Evolutionary conservation across 208 protist genomes (phyloP), one percentile per base, ranked within the genome.

Genomic region (Acanthamoeba lenticulata): DNA sequence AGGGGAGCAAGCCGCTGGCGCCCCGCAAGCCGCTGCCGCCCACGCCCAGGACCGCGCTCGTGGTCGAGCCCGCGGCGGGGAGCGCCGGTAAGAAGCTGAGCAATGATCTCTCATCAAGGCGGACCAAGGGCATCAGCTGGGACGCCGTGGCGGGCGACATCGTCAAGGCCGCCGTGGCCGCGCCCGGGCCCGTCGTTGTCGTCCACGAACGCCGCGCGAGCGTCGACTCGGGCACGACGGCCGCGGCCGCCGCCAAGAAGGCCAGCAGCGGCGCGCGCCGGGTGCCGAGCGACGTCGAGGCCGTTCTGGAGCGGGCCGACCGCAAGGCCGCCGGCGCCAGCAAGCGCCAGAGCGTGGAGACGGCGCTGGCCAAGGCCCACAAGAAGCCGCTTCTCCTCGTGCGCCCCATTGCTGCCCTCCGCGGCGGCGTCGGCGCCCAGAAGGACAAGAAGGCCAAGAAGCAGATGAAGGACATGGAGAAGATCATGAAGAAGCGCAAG

Each of bases 401-500:
- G 4, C 69, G 69, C 24, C 69, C 69, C n/a, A 29, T 29, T 21
- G 36, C 34, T 11, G 40, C 32, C 13, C 69, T 79, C 21, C 69
- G 69, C 40, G n/a, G 11, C n/a, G 65, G 65, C 11, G 34, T 36
- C 57, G n/a, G n/a, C n/a, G n/a, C n/a, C n/a, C n/a, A n/a, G n/a
- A 79, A 40, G 40, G 69, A 79, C 40, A 79, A 79, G 69, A 79
- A 79, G 69, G 69, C 69, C 36, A 79, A 79, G 40, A 79, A 79
- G 69, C 38, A 79, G 36, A 79, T n/a, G 69, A 79, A 79, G 69
- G 69, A 40, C 69, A 79, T 79, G 69, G 69, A 79, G 17, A 79
- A 79, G 69, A 79, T 79, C 69, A 79, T 79, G 69, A 79, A 79
- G 69, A 79, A 79, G 69, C 32, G 69, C 38, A 79, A 79, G 69